Conservation (phyloP, 805 yeast species). For the Yamadazyma scolyti region DNA sequence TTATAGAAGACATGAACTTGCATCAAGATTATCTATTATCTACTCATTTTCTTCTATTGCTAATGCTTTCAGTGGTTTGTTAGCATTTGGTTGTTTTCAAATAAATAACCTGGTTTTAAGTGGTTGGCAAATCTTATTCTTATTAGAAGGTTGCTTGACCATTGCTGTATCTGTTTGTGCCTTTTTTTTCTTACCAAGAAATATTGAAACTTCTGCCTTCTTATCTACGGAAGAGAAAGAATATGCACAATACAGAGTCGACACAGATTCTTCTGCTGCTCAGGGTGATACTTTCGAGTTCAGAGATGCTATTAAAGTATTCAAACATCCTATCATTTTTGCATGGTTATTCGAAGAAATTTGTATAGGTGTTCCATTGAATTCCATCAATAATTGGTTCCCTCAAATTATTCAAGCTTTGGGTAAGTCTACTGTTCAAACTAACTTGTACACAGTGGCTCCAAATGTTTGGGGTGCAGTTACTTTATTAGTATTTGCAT, state of each 20-base stretch:
- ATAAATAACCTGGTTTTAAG: slow-evolving; percentile 29
- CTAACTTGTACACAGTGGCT: slow-evolving; percentile 44
- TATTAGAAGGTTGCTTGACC: slow-evolving; percentile 44
- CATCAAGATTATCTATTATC: slow-evolving; percentile 31
- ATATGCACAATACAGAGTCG: slow-evolving; percentile 35
- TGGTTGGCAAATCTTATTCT: slow-evolving; percentile 48
- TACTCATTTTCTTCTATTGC: slow-evolving; percentile 33
- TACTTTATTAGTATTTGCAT: slow-evolving; percentile 34
- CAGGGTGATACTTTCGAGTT: slow-evolving; percentile 31
- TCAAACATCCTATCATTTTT: slow-evolving; percentile 41
- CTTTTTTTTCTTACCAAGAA: slow-evolving; percentile 33
- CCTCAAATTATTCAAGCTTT: slow-evolving; percentile 41
- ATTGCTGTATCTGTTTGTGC: slow-evolving; percentile 29
- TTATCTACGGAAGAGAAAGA: slow-evolving; percentile 38
- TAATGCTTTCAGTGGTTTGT: slow-evolving; percentile 36
- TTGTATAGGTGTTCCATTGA: slow-evolving; percentile 46
- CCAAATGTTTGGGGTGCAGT: slow-evolving; percentile 49
- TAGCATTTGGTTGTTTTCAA: slow-evolving; percentile 35
- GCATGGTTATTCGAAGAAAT: slow-evolving; percentile 45
- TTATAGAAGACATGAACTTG: slow-evolving; percentile 35
- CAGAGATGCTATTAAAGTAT: slow-evolving; percentile 40
- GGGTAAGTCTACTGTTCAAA: slow-evolving; percentile 38
- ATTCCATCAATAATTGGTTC: slow-evolving; percentile 47
- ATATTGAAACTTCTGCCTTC: slow-evolving; percentile 30
- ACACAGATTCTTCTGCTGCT: slow-evolving; percentile 44